Base-by-base conservation (phyloP, 2,329 filamentous ascomycete species). In the Furcasterigmium furcatum region DNA sequence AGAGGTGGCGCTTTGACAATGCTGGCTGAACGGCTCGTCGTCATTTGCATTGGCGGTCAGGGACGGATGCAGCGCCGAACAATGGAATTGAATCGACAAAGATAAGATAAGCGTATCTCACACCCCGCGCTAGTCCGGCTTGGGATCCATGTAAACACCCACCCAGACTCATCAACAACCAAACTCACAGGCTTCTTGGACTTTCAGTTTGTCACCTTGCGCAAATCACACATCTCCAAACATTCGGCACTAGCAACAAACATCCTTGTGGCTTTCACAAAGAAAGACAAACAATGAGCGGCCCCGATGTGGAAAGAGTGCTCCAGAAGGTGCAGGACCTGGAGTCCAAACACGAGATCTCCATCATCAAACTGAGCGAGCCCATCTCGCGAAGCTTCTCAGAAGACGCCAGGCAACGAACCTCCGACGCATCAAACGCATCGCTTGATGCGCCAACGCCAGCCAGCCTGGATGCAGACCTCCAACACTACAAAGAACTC, bases 401-500 rank as follows among this genome's bases (percentile, higher is more conserved):
- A 24, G 58, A 56, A 45, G 55, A 60, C 53, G 62, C n/a, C 53
- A 57, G 60, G 49, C 77, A 78, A 49, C 76, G 86, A 51, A 83
- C 76, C 25, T 95, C 89, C 4, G 88, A 94, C 65, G 81, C 82
- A 39, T 90, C 87, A 27, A 77, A 74, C 52, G 70, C 80, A 49
- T 76, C 78, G 20, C 76, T 83, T 50, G 82, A 85, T 53, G 81
- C 78, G 49, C 80, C 82, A 16, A 88, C 84, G 9, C 90, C 91
- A 1, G 80, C 86, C 14, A 85, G 85, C 16, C 75, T 97, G 8
- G 84, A 88, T 52, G 88, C 88, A 22, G 92, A 97, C 65, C 76
- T 97, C 22, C 75, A 79, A 24, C 91, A 97, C 66, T 96, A 97
- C 72, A 90, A 88, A 70, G 91, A 96, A 67, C 80, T 97, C 18